These are phyloP conservation scores for Colletotrichum sp. DNA, from an alignment of 2,329 filamentous ascomycete genomes.

Conservation along the genomic window DNA sequence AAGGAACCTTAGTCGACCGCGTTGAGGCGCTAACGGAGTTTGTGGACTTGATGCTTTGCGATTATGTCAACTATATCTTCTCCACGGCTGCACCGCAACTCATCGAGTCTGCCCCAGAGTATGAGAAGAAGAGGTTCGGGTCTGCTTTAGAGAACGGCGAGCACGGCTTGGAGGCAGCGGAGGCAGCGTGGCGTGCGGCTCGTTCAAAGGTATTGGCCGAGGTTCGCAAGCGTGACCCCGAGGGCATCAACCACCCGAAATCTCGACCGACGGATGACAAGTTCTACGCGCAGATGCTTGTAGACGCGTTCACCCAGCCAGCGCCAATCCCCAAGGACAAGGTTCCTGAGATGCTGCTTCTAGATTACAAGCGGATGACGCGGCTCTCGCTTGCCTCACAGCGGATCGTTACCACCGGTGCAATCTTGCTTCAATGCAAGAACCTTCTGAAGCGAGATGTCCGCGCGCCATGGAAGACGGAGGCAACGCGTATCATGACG, in stretches of 20 bases:
- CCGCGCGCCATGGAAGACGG: slow-evolving; percentile 76
- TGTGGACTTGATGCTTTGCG: slow-evolving; percentile 78
- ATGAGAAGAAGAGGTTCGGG: slow-evolving; percentile 76
- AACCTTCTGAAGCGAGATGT: slow-evolving; percentile 84
- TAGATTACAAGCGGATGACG: slow-evolving; percentile 69
- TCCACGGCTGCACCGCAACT: slow-evolving; percentile 74
- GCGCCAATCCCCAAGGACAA: slow-evolving; percentile 56
- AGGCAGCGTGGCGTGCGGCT: slow-evolving; percentile 69
- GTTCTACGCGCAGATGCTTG: slow-evolving; percentile 77
- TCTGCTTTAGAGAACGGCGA: slow-evolving; percentile 64
- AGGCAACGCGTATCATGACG: slow-evolving; percentile 73
- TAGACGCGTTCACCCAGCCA: slow-evolving; percentile 76
- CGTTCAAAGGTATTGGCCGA: slow-evolving; percentile 69
- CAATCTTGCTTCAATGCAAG: slow-evolving; percentile 80
- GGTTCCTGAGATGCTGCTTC: slow-evolving; percentile 75
- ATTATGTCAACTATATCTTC: slow-evolving; percentile 83
- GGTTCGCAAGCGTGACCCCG: slow-evolving; percentile 70
- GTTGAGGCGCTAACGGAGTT: slow-evolving; percentile 77
- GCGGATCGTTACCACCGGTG: slow-evolving; percentile 74
- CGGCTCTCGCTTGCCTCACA: slow-evolving; percentile 41
- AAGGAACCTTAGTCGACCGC: slow-evolving; percentile 74
- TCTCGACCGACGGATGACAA: slow-evolving; percentile 70
- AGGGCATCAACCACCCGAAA: slow-evolving; percentile 65
- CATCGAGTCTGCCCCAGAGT: slow-evolving; percentile 72
- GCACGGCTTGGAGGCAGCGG: slow-evolving; percentile 63